Percentiles rank a stretch among this genome's conserved stretches.
Conservation (phyloP, 176 grass and related monocot genomes). For the Elymus sibiricus region DNA sequence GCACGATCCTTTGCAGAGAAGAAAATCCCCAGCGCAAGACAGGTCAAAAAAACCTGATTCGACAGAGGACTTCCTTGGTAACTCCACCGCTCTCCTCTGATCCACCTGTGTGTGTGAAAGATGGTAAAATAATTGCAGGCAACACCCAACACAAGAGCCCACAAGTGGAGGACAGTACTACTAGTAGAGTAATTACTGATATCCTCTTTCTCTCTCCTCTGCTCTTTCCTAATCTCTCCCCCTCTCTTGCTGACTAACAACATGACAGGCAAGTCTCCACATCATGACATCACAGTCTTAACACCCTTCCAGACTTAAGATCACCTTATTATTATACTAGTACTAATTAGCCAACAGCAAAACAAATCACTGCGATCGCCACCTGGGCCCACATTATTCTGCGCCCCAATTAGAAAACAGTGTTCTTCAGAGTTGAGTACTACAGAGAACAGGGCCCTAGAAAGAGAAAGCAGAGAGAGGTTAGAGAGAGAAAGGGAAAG, state of each 20-base stretch:
- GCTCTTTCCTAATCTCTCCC: not conserved
- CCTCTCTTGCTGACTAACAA: not conserved
- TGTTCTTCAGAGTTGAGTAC: not conserved
- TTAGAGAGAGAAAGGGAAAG: not conserved
- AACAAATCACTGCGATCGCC: constrained; percentile 18
- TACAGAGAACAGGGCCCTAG: constrained; percentile 8
- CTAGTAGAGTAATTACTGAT: not conserved
- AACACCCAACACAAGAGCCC: not conserved
- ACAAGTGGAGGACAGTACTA: not conserved
- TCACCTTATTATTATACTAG: not conserved
- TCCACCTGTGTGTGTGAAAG: constrained; percentile 1
- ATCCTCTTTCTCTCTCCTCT: not conserved
- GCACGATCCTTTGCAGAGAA: not conserved
- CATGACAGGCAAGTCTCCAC: constrained; percentile 27
- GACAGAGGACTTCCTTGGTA: constrained; percentile 28
- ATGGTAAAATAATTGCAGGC: not conserved
- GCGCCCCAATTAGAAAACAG: not conserved
- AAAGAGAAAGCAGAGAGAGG: constrained; percentile 28
- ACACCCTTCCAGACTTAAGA: constrained; percentile 10
- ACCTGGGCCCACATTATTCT: constrained; percentile 37
- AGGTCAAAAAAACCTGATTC: constrained; percentile 33
- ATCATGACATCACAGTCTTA: constrained; percentile 31
- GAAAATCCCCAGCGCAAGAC: not conserved
- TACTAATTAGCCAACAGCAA: not conserved
- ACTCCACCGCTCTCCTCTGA: constrained; percentile 2